Base-by-base conservation (phyloP, 192 early-diverging fungal species). In the Umbelopsis vinacea region DNA sequence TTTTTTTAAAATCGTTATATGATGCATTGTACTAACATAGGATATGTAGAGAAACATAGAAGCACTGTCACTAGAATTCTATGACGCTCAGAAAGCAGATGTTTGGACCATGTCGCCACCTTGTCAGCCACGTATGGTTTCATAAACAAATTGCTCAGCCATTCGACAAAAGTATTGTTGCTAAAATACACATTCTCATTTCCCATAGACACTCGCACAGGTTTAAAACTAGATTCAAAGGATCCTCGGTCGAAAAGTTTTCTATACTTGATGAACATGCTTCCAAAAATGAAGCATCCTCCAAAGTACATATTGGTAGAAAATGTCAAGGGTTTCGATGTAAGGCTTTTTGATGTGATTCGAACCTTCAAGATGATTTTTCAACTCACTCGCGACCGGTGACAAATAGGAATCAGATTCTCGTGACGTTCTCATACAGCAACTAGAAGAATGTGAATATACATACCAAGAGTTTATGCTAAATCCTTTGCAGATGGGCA, bases 81-180 rank as follows among this genome's bases (percentile, higher is more conserved):
- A 89, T 53, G 89, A 89, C 70, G 83, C 82, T 3, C 74, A 89
- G 50, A 74, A 78, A 37, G 88, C 91, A 15, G 88, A 94, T 74
- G 83, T 93, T 26, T 93, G 90, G 90, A 85, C 89, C 35, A 89
- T 95, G 90, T 92, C 91, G 14, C 93, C 92, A 71, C 93, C 91
- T 8, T 93, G 92, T 80, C 92, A 95, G 76, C 93, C 91, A 22
- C 82, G 57, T 63, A 63, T 17, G 10, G 29, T 57, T 74, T 72
- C 43, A 69, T 38, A n/a, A 33, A 45, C 7, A 6, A n/a, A n/a
- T 17, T 1, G n/a, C 15, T 17, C 48, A 10, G 7, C 11, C 48
- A 50, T 17, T 50, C 6, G n/a, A 19, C n/a, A 0, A 17, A 0
- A 19, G 48, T 50, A 1, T 19, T n/a, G 2, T 15, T 17, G n/a